Conservation (phyloP, 306 rosid genomes). For the Astragalus glycyphyllos region DNA sequence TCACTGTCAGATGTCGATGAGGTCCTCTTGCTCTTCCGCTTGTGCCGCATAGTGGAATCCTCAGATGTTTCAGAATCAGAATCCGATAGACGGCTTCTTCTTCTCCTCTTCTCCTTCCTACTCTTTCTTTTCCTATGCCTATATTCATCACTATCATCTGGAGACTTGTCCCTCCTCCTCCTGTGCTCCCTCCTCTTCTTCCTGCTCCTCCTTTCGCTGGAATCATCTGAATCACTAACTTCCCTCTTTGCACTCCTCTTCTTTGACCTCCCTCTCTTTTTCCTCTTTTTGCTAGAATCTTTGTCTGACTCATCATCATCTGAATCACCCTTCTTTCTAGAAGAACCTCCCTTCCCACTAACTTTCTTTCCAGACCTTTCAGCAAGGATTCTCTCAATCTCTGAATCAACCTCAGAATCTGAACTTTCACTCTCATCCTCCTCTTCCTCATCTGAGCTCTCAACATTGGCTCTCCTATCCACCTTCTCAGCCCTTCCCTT, state of each 20-base stretch:
- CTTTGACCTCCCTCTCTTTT: constrained; percentile 86
- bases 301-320: constrained; percentile 58
- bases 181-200: constrained; percentile 63
- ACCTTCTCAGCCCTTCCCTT: constrained; percentile 60
- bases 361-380: constrained; percentile 65
- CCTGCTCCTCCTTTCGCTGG: constrained; percentile 57
- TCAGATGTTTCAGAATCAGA: constrained; percentile 74
- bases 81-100: constrained; percentile 66
- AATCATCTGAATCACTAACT: constrained; percentile 71
- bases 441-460: constrained; percentile 71
- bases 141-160: constrained; percentile 46
- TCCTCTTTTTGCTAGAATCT: constrained; percentile 60
- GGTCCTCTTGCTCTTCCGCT: constrained; percentile 63
- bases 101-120: constrained; percentile 67
- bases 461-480: constrained; percentile 48
- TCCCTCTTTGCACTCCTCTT: constrained; percentile 69
- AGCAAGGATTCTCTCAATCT: constrained; percentile 82
- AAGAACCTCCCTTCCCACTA: constrained; percentile 49
- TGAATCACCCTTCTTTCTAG: constrained; percentile 51
- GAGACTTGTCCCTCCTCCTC: constrained; percentile 50
- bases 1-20: constrained; percentile 57
- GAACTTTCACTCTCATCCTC: constrained; percentile 75
- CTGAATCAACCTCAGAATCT: constrained; percentile 77
- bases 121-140: constrained; percentile 47
- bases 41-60: constrained; percentile 53